phyloP scores from a whole-genome alignment of 495 filamentous ascomycete species.

The Xylaria acuta region DNA sequence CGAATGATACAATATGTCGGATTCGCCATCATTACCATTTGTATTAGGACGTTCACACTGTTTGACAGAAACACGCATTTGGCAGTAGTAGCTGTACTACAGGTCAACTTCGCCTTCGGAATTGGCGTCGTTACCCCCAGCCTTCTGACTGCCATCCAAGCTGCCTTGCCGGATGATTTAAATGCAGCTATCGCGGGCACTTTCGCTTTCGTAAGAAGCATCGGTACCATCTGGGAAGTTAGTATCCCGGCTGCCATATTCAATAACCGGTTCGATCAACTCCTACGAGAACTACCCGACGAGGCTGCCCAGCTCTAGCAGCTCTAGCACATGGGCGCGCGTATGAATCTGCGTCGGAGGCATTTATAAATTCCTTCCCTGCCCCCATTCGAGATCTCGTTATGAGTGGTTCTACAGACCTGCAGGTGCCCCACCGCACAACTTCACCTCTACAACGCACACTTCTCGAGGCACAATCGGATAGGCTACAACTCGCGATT shows the following conservation, averaged over 20 bases:
- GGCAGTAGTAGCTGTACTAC: conserved; percentile 41
- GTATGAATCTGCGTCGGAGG: neutral
- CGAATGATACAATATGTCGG: conserved; percentile 49
- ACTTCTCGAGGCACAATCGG: no score
- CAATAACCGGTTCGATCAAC: conserved; percentile 2
- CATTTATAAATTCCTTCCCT: conserved; percentile 19
- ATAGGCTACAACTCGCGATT: no score
- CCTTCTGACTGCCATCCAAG: conserved; percentile 29
- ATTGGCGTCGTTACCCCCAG: conserved; percentile 44
- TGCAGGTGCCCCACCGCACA: no score
- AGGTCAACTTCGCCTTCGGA: conserved; percentile 43
- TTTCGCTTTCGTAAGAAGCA: neutral
- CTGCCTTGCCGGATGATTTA: neutral
- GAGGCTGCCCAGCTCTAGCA: neutral
- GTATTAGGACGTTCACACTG: conserved; percentile 49
- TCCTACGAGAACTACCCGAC: conserved; percentile 8
- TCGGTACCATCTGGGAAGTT: neutral
- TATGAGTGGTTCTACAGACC: no score
- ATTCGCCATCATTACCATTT: conserved; percentile 48
- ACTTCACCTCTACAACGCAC: no score
- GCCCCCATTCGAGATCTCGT: neutral
- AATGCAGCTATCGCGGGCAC: neutral
- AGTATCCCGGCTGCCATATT: neutral
- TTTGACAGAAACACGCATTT: conserved; percentile 35
- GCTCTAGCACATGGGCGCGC: conserved; percentile 8